A percentile compares a stretch with the other conserved stretches of the same genome.
Conservation (phyloP, 2,329 filamentous ascomycete genomes). For the Fonsecaea monophora region DNA sequence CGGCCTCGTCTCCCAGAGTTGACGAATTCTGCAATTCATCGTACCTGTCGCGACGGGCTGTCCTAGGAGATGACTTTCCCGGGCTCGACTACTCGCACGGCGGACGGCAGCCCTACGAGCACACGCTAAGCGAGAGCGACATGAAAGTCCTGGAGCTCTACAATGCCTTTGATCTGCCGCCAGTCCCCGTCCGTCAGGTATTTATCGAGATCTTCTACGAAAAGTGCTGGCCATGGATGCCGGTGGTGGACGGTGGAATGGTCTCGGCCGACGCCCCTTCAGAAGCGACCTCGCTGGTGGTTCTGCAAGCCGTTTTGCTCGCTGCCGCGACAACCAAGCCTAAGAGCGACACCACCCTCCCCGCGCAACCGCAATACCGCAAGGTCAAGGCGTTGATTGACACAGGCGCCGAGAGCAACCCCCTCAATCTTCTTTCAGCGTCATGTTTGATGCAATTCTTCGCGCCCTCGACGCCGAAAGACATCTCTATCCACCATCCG, state of each 20-base stretch:
- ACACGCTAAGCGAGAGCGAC: conserved; percentile 22
- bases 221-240: conserved; percentile 34
- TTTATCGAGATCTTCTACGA: conserved; percentile 26
- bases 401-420: conserved; percentile 29
- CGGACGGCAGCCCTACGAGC: conserved; percentile 20
- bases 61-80: conserved; percentile 31
- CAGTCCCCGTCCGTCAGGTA: conserved; percentile 27
- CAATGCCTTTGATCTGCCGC: conserved; percentile 27
- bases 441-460: conserved; percentile 30
- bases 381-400: conserved; percentile 28
- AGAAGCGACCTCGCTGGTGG: conserved; percentile 19
- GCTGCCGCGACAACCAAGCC: conserved; percentile 19
- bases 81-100: conserved; percentile 29
- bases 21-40: conserved; percentile 31
- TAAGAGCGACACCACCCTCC: conserved; percentile 9
- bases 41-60: conserved; percentile 27
- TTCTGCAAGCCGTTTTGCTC: conserved; percentile 26
- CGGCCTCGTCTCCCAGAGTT: conserved; percentile 17
- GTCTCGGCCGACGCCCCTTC: background rate
- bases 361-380: conserved; percentile 19
- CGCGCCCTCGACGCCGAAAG: conserved; percentile 27
- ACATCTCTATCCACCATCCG: conserved; percentile 27
- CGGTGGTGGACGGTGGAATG: conserved; percentile 20
- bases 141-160: conserved; percentile 31
- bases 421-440: conserved; percentile 25